Evolutionary conservation across 2,329 filamentous ascomycete species (phyloP).

Genomic region (Pseudogymnoascus sp.): DNA sequence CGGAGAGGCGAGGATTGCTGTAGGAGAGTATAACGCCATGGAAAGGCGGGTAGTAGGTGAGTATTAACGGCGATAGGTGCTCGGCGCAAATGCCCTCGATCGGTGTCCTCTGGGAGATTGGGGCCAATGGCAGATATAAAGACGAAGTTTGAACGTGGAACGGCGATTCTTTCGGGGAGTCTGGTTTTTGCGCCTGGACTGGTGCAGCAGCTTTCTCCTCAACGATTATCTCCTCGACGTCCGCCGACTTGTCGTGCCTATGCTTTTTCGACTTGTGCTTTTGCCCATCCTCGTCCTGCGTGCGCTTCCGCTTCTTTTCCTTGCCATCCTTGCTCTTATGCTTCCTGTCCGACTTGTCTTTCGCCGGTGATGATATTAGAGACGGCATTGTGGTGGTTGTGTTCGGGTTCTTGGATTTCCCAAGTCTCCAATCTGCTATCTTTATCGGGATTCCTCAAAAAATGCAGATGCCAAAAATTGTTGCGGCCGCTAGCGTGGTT

Average conservation of each 20-base stretch:
- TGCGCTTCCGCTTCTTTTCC: conserved; percentile 36
- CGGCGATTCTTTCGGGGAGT: conserved; percentile 43
- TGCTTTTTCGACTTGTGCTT: conserved; percentile 39
- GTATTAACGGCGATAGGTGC: conserved; percentile 64
- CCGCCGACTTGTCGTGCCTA: conserved; percentile 35
- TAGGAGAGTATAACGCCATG: conserved; percentile 69
- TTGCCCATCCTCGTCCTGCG: conserved; percentile 33
- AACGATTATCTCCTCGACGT: conserved; percentile 28
- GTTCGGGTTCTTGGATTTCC: conserved; percentile 4
- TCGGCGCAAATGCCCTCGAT: conserved; percentile 64
- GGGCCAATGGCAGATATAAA: conserved; percentile 68
- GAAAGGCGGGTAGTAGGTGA: conserved; percentile 66
- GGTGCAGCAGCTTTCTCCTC: conserved; percentile 13
- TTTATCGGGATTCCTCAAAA: conserved; percentile 11
- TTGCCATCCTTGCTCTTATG: conserved; percentile 29
- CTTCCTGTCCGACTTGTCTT: conserved; percentile 27
- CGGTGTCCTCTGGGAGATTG: conserved; percentile 59
- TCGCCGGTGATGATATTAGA: conserved; percentile 12
- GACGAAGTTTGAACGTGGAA: conserved; percentile 74
- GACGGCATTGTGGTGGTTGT: conserved; percentile 15
- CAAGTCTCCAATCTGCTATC: conserved; percentile 6
- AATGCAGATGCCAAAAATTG: conserved; percentile 9
- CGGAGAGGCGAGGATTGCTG: conserved; percentile 57
- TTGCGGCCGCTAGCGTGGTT: conserved; percentile 21
- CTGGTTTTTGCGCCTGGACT: background rate